phyloP scores from a whole-genome alignment of 176 grass and related monocot species.

The Poa annua region DNA sequence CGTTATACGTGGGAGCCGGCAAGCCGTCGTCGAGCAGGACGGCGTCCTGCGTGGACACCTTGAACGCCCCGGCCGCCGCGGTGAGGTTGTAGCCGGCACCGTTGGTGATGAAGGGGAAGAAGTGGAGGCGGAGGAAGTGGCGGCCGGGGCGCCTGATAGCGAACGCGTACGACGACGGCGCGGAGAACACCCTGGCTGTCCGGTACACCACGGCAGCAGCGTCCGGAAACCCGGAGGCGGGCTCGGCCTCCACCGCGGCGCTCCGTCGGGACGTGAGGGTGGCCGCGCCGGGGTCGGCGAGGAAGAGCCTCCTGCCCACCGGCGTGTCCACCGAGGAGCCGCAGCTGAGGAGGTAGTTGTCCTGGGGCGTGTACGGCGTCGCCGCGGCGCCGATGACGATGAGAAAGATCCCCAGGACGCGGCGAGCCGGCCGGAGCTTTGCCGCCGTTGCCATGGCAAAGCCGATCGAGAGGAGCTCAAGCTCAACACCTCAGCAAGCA shows the following conservation, averaged over 20 bases:
- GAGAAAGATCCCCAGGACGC: background rate
- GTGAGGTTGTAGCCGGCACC: conserved; percentile 50
- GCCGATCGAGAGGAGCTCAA: too few relatives aligned
- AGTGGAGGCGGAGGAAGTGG: conserved; percentile 86
- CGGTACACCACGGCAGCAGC: conserved; percentile 45
- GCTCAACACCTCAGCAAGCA: too few relatives aligned
- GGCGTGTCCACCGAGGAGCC: conserved; percentile 59
- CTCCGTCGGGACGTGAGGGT: conserved; percentile 49
- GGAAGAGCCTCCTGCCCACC: conserved; percentile 58
- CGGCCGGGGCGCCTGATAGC: conserved; percentile 53
- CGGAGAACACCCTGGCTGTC: conserved; percentile 75
- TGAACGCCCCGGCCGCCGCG: conserved; percentile 46
- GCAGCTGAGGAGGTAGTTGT: conserved; percentile 82
- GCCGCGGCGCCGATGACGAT: background rate
- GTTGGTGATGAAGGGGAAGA: conserved; percentile 66
- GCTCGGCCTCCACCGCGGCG: conserved; percentile 42
- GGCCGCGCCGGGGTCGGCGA: conserved; percentile 51
- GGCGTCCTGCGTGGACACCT: conserved; percentile 79
- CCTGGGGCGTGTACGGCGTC: conserved; percentile 41
- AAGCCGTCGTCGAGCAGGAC: conserved; percentile 54
- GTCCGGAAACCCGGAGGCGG: conserved; percentile 14
- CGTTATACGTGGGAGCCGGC: background rate
- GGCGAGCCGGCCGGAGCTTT: background rate
- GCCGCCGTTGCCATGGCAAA: too few relatives aligned
- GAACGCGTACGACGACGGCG: conserved; percentile 77